Percentiles rank a stretch among this genome's conserved stretches.
phyloP scores from a whole-genome alignment of 768 basidiomycete genomes.

The Leccinum incarnatum region DNA sequence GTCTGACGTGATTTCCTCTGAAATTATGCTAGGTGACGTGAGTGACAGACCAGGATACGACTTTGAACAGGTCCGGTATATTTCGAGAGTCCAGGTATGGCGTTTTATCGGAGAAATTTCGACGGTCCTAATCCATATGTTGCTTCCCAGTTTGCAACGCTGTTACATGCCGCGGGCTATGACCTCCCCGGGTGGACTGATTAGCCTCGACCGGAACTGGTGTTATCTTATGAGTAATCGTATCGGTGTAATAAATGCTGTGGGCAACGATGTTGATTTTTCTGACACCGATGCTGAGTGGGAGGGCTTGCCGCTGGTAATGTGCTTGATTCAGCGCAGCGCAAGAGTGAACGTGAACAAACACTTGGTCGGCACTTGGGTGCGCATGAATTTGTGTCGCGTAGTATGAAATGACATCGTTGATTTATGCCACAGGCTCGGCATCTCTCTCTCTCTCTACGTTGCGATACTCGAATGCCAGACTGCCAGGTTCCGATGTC shows the following conservation, averaged over 20 bases:
- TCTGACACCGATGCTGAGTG: background rate
- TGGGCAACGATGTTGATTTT: background rate
- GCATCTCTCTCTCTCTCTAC: slow-evolving; percentile 28
- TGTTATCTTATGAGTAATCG: background rate
- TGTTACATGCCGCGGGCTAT: slow-evolving; percentile 69
- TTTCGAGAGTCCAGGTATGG: slow-evolving; percentile 83
- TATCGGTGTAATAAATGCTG: background rate
- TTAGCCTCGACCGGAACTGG: background rate
- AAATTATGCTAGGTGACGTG: slow-evolving; percentile 55
- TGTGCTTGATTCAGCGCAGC: background rate
- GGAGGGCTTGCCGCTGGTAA: background rate
- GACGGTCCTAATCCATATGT: background rate
- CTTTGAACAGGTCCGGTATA: slow-evolving; percentile 74
- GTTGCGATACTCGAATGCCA: slow-evolving; percentile 88
- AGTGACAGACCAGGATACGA: slow-evolving; percentile 80
- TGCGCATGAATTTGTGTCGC: background rate
- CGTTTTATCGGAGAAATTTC: background rate
- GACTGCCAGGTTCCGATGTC: slow-evolving; percentile 82
- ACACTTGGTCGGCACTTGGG: background rate
- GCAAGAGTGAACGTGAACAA: background rate
- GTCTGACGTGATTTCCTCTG: background rate
- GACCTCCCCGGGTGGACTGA: slow-evolving; percentile 30
- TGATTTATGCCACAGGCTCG: background rate
- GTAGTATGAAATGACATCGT: background rate
- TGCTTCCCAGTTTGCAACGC: slow-evolving; percentile 56